Evolutionary conservation across 108 stramenopile genomes (phyloP), one percentile per base, ranked within the genome.

Genomic region (Nitzschia putrida): DNA sequence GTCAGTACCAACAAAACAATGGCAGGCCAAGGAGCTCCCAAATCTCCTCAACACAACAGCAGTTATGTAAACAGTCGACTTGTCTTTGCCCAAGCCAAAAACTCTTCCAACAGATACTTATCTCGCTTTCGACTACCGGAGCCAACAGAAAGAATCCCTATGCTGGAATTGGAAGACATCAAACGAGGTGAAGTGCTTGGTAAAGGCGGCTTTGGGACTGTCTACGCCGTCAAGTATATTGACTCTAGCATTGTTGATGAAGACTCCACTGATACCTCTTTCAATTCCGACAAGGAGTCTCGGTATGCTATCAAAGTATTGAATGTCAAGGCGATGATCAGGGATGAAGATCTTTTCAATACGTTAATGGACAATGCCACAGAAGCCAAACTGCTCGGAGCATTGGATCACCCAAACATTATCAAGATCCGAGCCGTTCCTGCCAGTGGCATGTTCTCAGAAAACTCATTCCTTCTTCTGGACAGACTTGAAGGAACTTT

Each of bases 161-260:
- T 4, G 1, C 29, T 34, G 29, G 29, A 34, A 34, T 34, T 34
- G 29, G 29, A 34, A 34, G 29, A 34, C 29, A 34, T 34, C 29
- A 34, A 34, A 34, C 29, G 29, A 34, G 86, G 86, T 0, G 64
- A 73, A 53, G 60, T 87, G 14, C 59, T 87, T 7, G 86, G 86
- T 0, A 84, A 80, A 51, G 86, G 86, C 39, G 81, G 83, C 8
- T 87, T 87, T 53, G 81, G 83, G 23, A 84, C 83, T n/a, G 86
- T 87, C 21, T 78, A 78, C 43, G 86, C 29, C 29, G 29, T 34
- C 29, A 34, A 34, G 4, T 4, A 4, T 3, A 34, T 34, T 4
- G 29, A 34, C 29, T 34, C 29, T 34, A 34, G 29, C 4, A 34
- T 34, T 34, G 47, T 16, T 3, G 47, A 18, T 49, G 18, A 18